Evolutionary conservation across 2,329 filamentous ascomycete species (phyloP).

Genomic region (Nemania sp.): DNA sequence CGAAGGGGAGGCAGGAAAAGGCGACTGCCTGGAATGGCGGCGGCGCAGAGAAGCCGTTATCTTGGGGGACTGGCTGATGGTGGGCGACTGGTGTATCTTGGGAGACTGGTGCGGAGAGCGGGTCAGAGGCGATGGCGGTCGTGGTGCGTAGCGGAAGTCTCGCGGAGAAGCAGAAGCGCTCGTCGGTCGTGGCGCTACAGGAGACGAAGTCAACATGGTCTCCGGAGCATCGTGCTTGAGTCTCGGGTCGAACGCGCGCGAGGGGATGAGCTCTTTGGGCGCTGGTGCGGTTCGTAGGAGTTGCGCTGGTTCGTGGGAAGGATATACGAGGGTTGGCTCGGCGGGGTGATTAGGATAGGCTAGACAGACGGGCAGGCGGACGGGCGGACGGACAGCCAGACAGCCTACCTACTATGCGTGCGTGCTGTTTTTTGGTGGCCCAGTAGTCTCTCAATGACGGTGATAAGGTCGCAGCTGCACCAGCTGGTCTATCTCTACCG

Average conservation of each 20-base stretch:
- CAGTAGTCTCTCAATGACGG: neutral
- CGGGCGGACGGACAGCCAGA: neutral
- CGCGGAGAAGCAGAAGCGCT: conserved; percentile 53
- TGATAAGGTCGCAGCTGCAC: conserved; percentile 15
- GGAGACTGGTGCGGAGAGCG: conserved; percentile 49
- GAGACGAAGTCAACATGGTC: conserved; percentile 65
- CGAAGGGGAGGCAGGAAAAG: conserved; percentile 43
- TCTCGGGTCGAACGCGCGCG: conserved; percentile 28
- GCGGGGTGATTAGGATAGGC: conserved; percentile 14
- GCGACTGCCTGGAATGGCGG: conserved; percentile 45
- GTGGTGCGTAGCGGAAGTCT: conserved; percentile 54
- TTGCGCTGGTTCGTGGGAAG: conserved; percentile 10
- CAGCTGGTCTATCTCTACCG: conserved; percentile 20
- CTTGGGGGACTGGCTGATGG: conserved; percentile 44
- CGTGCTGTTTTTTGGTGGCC: neutral
- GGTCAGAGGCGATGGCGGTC: conserved; percentile 28
- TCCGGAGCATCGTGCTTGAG: conserved; percentile 51
- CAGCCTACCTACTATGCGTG: neutral
- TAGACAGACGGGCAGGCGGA: no score
- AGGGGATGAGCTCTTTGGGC: conserved; percentile 11
- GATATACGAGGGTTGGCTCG: neutral
- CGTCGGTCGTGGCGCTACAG: conserved; percentile 54
- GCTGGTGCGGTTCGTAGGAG: neutral
- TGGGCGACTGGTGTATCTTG: conserved; percentile 47
- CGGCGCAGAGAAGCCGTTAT: conserved; percentile 48